A percentile compares a stretch with the other conserved stretches of the same genome.
Conservation (phyloP, 768 basidiomycete species). For the Termitomyces bulborhizus region DNA sequence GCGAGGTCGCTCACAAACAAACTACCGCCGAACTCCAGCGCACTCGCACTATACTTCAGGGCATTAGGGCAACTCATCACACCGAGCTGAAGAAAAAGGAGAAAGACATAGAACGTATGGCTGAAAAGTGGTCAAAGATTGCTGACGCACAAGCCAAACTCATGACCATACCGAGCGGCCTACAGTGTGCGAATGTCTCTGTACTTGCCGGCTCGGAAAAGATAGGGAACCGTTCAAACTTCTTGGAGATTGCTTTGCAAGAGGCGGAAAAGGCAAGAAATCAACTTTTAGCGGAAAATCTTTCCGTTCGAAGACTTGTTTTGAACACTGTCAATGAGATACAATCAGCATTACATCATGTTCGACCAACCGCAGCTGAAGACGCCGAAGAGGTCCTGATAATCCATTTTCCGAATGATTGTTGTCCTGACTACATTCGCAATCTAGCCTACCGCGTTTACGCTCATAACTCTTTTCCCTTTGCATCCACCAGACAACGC, state of each 20-base stretch:
- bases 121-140: constrained; percentile 71
- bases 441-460: constrained; percentile 37
- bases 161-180: constrained; percentile 39
- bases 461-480: constrained; percentile 46
- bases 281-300: constrained; percentile 60
- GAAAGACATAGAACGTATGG: constrained; percentile 68
- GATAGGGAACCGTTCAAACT: constrained; percentile 44
- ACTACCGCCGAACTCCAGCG: constrained; percentile 66
- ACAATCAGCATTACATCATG: constrained; percentile 46
- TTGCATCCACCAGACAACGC: constrained; percentile 44
- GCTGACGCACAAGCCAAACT: constrained; percentile 63
- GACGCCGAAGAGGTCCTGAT: constrained; percentile 41
- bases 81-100: constrained; percentile 78
- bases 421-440: constrained; percentile 1
- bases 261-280: constrained; percentile 65
- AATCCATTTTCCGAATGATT: constrained; percentile 4
- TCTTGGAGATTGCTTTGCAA: constrained; percentile 62
- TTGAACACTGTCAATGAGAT: constrained; percentile 62
- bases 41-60: constrained; percentile 61
- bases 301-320: constrained; percentile 51
- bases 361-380: constrained; percentile 31
- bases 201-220: constrained; percentile 38
- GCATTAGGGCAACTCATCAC: constrained; percentile 60
- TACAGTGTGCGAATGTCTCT: constrained; percentile 47
- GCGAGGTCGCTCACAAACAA: constrained; percentile 66